Evolutionary conservation across 2,329 filamentous ascomycete species (phyloP).

Genomic region (Basipetospora chlamydospora): DNA sequence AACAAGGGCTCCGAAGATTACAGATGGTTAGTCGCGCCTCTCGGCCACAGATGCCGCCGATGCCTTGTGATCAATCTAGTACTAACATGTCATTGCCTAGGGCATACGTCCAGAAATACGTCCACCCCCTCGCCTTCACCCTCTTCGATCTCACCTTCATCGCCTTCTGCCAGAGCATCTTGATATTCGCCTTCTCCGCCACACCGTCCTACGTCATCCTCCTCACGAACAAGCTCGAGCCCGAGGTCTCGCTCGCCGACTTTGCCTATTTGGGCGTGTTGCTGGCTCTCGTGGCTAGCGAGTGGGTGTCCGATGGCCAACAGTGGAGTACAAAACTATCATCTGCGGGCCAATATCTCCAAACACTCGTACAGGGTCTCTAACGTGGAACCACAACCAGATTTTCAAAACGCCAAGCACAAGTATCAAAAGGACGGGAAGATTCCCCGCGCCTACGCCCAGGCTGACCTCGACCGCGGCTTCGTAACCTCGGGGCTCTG

Average conservation of each 20-base stretch:
- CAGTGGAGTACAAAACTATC: conserved; percentile 85
- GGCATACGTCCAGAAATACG: conserved; percentile 54
- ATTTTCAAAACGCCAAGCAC: conserved; percentile 69
- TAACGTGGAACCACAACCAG: conserved; percentile 20
- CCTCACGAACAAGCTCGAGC: conserved; percentile 51
- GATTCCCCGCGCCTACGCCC: conserved; percentile 48
- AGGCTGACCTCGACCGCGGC: conserved; percentile 73
- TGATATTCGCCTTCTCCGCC: conserved; percentile 64
- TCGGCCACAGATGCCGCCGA: too few species aligned
- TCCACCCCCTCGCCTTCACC: conserved; percentile 56
- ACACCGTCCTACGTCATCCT: conserved; percentile 72
- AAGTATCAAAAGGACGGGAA: conserved; percentile 60
- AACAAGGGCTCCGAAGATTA: conserved; percentile 84
- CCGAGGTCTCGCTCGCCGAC: conserved; percentile 28
- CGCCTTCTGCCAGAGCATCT: conserved; percentile 63
- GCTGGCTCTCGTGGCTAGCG: conserved; percentile 41
- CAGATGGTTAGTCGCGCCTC: conserved; percentile 49
- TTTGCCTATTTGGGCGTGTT: conserved; percentile 29
- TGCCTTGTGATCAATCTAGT: too few species aligned
- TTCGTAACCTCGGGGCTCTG: conserved; percentile 78
- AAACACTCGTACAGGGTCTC: too few species aligned
- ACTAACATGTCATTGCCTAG: too few species aligned
- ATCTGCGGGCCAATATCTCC: too few species aligned
- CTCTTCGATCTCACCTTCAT: conserved; percentile 87
- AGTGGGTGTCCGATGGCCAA: conserved; percentile 79